Percentiles rank a stretch among this genome's conserved stretches.
These are phyloP conservation scores for Populus deltoides DNA, from an alignment of 345 rosid species.

Conservation along the genomic window DNA sequence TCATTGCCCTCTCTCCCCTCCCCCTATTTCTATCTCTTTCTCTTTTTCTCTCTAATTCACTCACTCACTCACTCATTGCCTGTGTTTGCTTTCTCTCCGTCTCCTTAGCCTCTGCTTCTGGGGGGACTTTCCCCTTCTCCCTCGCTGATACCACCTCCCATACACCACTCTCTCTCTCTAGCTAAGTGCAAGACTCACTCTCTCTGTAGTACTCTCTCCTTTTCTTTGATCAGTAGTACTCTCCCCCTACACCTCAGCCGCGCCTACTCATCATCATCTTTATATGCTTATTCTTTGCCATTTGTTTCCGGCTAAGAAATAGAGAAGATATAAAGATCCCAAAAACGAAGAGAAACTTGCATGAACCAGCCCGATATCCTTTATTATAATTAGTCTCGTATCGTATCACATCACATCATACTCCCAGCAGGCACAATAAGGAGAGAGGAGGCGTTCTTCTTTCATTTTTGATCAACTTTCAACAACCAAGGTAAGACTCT, in stretches of 20 bases:
- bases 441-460: neutral
- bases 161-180: conserved; percentile 18
- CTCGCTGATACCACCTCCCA: conserved; percentile 16
- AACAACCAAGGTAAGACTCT: neutral
- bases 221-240: neutral
- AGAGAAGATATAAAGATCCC: conserved; percentile 6
- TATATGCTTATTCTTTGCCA: conserved; percentile 46
- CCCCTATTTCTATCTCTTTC: conserved; percentile 22
- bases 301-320: conserved; percentile 38
- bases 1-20: conserved; percentile 29
- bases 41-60: neutral
- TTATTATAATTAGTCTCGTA: neutral
- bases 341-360: conserved; percentile 34
- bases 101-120: conserved; percentile 77
- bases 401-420: neutral
- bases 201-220: neutral
- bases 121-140: conserved; percentile 55
- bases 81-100: conserved; percentile 58
- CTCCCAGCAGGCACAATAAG: neutral
- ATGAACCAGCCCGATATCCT: conserved; percentile 19
- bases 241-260: conserved; percentile 5
- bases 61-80: neutral
- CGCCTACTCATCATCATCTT: conserved; percentile 53
- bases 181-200: neutral
- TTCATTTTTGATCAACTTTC: neutral